Evolutionary conservation across 805 yeast species (phyloP), one percentile per base, ranked within the genome.

Genomic region (Debaryomyces castellii): DNA sequence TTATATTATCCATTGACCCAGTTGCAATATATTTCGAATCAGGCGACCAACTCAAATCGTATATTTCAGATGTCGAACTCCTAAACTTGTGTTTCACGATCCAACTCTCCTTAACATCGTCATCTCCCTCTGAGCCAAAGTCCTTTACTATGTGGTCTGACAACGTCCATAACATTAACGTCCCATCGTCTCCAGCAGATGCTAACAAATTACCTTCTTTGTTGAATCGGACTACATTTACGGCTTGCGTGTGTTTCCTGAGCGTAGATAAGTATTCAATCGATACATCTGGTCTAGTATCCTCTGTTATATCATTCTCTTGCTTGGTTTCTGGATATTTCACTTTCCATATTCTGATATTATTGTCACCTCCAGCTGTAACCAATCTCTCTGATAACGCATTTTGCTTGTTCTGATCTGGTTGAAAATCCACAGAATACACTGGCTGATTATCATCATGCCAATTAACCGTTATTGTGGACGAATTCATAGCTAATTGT

Each of bases 131-230:
- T n/a, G 57, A 68, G 2, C 88, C 91, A 59, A 83, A 82, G 33
- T 85, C 88, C 49, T 73, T 72, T 5, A 78, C 72, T 14, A 82
- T 68, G 3, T 69, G 68, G 39, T 80, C 82, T 18, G 81, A 70
- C 17, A 76, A 69, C 34, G 70, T 74, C 99, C 99, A 94, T 28
- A 94, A 65, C 51, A 91, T 72, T 21, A 94, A 77, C 5, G 85
- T 81, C 1, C 99, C 98, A 63, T 94, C 99, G 60, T 94, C 99
- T 3, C 97, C 96, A 0, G 96, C 97, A 0, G 92, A 78, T 0
- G 98, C 98, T 18, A 94, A 69, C 5, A 77, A 52, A 40, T 77
- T 74, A 1, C 97, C 97, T 2, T 63, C 66, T 2, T 85, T 82
- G 57, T 81, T 84, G 60, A 91, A 94, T 42, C 96, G 69, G 4